Evolutionary conservation across 345 rosid species (phyloP).

Genomic region (Bruguiera sexangula): DNA sequence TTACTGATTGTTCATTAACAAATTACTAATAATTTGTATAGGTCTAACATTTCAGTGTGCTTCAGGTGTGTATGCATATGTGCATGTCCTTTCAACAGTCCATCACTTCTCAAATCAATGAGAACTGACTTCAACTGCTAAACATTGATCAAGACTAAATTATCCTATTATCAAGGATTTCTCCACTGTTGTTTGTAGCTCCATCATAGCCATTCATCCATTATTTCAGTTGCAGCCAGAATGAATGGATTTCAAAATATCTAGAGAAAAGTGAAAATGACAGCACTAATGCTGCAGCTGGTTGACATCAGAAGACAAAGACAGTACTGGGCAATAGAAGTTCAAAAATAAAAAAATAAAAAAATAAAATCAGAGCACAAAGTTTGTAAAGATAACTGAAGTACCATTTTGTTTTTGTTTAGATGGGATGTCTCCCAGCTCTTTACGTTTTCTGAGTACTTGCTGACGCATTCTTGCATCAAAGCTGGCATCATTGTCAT

Average conservation of each 20-base stretch:
- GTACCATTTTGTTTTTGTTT: constrained; percentile 54
- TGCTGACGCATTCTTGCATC: constrained; percentile 84
- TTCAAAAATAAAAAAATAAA: not conserved
- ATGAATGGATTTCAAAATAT: not conserved
- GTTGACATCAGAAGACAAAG: not conserved
- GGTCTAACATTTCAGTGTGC: not conserved
- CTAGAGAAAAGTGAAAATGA: not conserved
- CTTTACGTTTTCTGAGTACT: constrained; percentile 61
- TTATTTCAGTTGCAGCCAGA: not conserved
- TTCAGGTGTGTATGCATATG: not conserved
- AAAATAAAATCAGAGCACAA: not conserved
- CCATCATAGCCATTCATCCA: not conserved
- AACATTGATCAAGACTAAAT: not conserved
- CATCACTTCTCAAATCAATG: not conserved
- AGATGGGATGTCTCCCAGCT: constrained; percentile 54
- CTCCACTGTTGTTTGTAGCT: not conserved
- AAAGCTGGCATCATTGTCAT: constrained; percentile 66
- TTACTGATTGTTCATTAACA: not conserved
- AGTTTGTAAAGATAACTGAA: not conserved
- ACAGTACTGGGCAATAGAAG: not conserved
- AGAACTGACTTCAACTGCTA: not conserved
- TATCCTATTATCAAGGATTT: not conserved
- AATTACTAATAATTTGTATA: not conserved
- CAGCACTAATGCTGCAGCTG: no score
- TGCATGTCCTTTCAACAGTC: not conserved